Conservation (phyloP, 257 asterid species). For the Solanum pinnatisectum region DNA sequence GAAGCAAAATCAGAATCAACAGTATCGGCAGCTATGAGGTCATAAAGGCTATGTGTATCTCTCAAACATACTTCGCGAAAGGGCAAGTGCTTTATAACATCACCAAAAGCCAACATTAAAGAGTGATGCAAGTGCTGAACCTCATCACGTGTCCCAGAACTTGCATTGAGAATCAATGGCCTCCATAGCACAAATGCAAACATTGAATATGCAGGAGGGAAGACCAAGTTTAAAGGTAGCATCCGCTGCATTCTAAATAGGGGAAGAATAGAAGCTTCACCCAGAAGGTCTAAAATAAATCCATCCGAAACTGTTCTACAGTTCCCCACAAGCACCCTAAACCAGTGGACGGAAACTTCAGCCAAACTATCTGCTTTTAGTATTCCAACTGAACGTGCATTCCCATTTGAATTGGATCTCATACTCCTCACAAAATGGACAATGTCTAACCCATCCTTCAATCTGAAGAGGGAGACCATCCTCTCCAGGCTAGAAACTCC, state of each 20-base stretch:
- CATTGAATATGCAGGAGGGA: conserved; percentile 86
- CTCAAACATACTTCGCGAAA: conserved; percentile 91
- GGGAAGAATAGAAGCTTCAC: conserved; percentile 81
- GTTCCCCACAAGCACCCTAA: conserved; percentile 95
- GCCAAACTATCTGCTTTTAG: conserved; percentile 58
- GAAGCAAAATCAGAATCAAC: conserved; percentile 82
- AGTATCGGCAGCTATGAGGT: conserved; percentile 59
- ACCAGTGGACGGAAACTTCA: conserved; percentile 93
- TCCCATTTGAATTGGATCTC: conserved; percentile 77
- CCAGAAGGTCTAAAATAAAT: conserved; percentile 71
- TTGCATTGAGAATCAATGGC: conserved; percentile 46
- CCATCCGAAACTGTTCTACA: conserved; percentile 93
- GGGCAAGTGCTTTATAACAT: conserved; percentile 82
- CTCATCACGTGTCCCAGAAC: conserved; percentile 71
- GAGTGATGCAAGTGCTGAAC: conserved; percentile 56
- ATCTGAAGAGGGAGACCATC: conserved; percentile 75
- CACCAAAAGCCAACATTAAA: conserved; percentile 43
- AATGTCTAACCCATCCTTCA: conserved; percentile 85
- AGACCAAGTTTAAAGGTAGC: conserved; percentile 58
- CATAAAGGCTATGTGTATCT: conserved; percentile 67
- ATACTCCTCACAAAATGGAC: conserved; percentile 69
- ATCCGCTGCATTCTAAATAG: conserved; percentile 80
- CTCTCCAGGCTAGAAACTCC: conserved; percentile 91
- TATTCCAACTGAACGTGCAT: conserved; percentile 58
- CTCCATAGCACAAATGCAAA: conserved; percentile 81